Base-by-base conservation (phyloP, 495 filamentous ascomycete species). In the Recurvomyces mirabilis region DNA sequence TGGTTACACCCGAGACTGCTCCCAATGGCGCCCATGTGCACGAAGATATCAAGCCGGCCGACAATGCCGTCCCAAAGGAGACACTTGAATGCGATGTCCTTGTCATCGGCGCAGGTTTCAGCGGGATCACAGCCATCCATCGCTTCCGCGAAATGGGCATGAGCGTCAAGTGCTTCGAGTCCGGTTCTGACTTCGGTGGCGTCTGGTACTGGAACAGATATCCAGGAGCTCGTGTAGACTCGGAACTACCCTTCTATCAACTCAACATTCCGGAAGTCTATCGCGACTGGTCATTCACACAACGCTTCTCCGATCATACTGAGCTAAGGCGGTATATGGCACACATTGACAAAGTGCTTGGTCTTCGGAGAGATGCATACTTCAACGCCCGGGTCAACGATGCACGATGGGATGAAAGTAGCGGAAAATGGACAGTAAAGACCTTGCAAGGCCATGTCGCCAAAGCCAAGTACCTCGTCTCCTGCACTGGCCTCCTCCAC, bases 271-370 rank as follows among this genome's bases (percentile, higher is more conserved):
- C 67, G 6, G 68, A 75, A 41, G 59, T 69, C 9, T 77, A 62
- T 12, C 78, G 66, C 35, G 69, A 62, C 10, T 81, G 70, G 70
- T 55, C 7, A 7, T 29, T 7, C 7, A 29, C 57, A 0, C 60
- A 57, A 18, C 67, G 67, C 29, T 81, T 74, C 48, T 75, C 75
- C 0, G 57, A 54, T 18, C 67, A 65, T 33, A 37, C 60, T 4
- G 72, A 81, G 38, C 52, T 79, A 1, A 60, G 62, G 28, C 34
- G 5, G 52, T 81, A 81, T 57, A 78, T 79, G 46, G 59, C 67
- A 14, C 72, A 77, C 49, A 65, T 73, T 10, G 73, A 72, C 9
- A 62, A 70, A 17, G 59, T 64, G 3, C 47, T 72, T 13, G 54
- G 68, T 15, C 48, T 80, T 23, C 66, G 57, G 18, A 75, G 71